Evolutionary conservation across 2,329 filamentous ascomycete genomes (phyloP), one percentile per base, ranked within the genome.

Genomic region (Diaporthe longicolla): DNA sequence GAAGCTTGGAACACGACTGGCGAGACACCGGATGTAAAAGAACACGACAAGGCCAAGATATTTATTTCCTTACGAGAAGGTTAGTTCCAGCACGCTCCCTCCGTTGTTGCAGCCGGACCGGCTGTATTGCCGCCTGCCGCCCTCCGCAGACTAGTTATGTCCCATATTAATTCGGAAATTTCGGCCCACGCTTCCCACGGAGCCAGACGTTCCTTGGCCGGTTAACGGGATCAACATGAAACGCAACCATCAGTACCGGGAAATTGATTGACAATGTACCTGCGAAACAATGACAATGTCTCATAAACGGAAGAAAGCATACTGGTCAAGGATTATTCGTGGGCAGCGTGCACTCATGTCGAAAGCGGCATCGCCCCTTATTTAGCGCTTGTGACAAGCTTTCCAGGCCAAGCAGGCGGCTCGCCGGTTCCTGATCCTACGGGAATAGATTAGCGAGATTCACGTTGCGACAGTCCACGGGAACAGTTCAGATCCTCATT

Each of bases 171-270:
- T 52, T 26, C 63, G 63, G 63, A 66, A 45, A 26, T 52, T 66
- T 66, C 63, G 63, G 63, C 63, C 63, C 63, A 66, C 15, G 63
- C 45, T 66, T 66, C 63, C 61, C 45, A 66, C 63, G 63, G 63
- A 66, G 7, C 29, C 63, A 52, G 35, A 66, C 63, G 63, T 37
- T 66, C 63, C 63, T 66, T 66, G 40, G 40, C 40, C 40, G 26
- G 26, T 19, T n/a, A 21, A 32, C 15, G 63, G 45, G 45, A 66
- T 66, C n/a, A 66, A 66, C 45, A 37, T 66, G 63, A 66, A 66
- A 66, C 63, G 29, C 45, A 52, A 11, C 45, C 43, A 66, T 32
- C 29, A 37, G 45, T 17, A 35, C 45, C 26, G 29, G 29, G 6
- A 66, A 66, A 66, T 66, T 66, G 29, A 37, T 35, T 13, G 21